Evolutionary conservation across 352 stramenopile genomes (phyloP), one percentile per base, ranked within the genome.

Genomic region (Globisporangium nunn): DNA sequence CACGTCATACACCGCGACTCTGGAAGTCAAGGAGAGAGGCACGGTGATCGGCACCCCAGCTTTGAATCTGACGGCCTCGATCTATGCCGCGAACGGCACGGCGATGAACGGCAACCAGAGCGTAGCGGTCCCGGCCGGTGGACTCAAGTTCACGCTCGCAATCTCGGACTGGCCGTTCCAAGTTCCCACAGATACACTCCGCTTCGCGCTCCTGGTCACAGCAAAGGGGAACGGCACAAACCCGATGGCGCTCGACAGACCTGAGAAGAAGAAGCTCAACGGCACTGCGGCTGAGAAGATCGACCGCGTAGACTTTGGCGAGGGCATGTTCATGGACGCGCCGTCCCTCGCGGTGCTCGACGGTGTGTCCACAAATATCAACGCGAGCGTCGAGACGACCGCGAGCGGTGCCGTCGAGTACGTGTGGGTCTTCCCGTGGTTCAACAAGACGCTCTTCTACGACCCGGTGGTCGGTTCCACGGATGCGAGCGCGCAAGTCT

Each of bases 391-490:
- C 23, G 51, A 67, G 2, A 39, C 29, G 4, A 51, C 44, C 3
- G 58, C 8, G n/a, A 44, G 37, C 23, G 47, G 29, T 3, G 56
- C 48, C 11, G 54, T 58, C 1, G 57, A 73, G 43, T 75, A 72
- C 43, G 48, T 71, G 23, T 81, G 70, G 72, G 58, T 70, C 18
- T 80, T 85, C 56, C 66, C 74, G 44, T 50, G 33, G 12, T 85
- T 77, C 52, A 58, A 12, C 0, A 52, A 58, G 7, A 71, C 47
- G n/a, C 51, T 85, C 14, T 71, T 73, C 62, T 85, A 85, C 66
- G 74, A 85, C 46, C 74, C 74, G 2, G 74, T 85, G 7, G 56
- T 75, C n/a, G 69, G 71, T 14, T 62, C 57, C 39, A 54, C 57
- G 7, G 50, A 58, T 33, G 50, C 15, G 23, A 54, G 46, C 28